These are phyloP conservation scores for Nymphaea thermarum DNA, from an alignment of 164 flowering plant genomes.

Conservation along the genomic window DNA sequence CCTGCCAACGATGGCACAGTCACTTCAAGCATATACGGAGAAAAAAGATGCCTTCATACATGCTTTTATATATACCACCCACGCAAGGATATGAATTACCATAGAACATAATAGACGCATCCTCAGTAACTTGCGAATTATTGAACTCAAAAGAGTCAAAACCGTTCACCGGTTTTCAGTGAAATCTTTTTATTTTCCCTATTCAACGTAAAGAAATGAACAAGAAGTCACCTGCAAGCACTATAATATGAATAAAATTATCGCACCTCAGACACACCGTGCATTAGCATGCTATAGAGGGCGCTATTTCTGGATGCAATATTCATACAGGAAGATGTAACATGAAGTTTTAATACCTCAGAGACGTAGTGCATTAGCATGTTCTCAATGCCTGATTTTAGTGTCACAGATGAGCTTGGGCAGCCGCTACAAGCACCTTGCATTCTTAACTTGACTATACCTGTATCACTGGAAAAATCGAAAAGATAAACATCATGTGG, in stretches of 20 bases:
- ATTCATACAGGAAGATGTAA: neutral
- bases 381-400: slow-evolving; percentile 95
- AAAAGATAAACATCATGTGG: neutral
- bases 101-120: too few species aligned
- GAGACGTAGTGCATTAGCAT: slow-evolving; percentile 98
- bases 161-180: neutral
- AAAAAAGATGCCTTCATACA: neutral
- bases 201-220: neutral
- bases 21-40: neutral
- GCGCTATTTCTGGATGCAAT: neutral
- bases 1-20: slow-evolving; percentile 28
- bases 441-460: slow-evolving; percentile 77
- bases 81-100: neutral
- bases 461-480: slow-evolving; percentile 52
- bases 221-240: neutral
- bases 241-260: neutral
- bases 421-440: slow-evolving; percentile 99
- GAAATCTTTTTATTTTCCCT: neutral
- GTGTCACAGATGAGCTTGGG: slow-evolving; percentile 96
- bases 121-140: too few species aligned
- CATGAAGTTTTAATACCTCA: slow-evolving; percentile 39
- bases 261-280: too few species aligned
- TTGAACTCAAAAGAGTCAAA: too few species aligned
- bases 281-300: neutral
- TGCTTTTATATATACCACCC: neutral